Base-by-base conservation (phyloP, 2,329 filamentous ascomycete genomes). In the Fusarium domesticum region DNA sequence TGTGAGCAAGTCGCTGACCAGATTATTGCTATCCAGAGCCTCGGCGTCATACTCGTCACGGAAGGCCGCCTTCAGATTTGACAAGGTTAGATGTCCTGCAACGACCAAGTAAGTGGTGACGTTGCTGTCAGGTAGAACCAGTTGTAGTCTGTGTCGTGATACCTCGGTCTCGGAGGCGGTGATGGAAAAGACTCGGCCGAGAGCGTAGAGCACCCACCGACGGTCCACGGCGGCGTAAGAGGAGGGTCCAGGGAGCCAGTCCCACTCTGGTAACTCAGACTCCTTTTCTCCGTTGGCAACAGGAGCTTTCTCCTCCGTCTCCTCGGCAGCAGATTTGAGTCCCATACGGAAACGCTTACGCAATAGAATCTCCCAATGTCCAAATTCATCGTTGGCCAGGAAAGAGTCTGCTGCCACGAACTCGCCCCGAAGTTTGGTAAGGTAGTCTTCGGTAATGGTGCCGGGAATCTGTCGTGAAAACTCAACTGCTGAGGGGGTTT, bases 181-280 rank as follows among this genome's bases (percentile, higher is more conserved):
- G 54, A 80, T 77, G 12, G 77, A 66, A 36, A 86, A 78, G 4
- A 83, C 73, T 62, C 78, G 81, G 55, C 76, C 77, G 53, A 88
- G 79, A 17, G 77, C 75, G 53, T 80, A 82, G 15, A 83, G 64
- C 4, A 87, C 74, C 77, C 84, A 86, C 48, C 81, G 76, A 18
- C 81, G 76, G 62, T 89, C 83, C 5, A 78, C 76, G 7, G 75
- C 68, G 15, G 76, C 70, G 57, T 83, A 80, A 18, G 67, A 61
- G 4, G 65, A 62, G 33, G 68, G 64, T 30, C 66, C 64, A 18
- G 63, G 64, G 15, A 72, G 68, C 73, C 74, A 77, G 20, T 66
- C 66, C 80, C 81, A 84, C 45, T 74, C 73, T 1, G 67, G 68
- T 12, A 61, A 37, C 17, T 65, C 63, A 10, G 47, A 31, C 6